These are phyloP conservation scores for Aspergillus floridensis DNA, from an alignment of 2,329 filamentous ascomycete species.

Conservation along the genomic window DNA sequence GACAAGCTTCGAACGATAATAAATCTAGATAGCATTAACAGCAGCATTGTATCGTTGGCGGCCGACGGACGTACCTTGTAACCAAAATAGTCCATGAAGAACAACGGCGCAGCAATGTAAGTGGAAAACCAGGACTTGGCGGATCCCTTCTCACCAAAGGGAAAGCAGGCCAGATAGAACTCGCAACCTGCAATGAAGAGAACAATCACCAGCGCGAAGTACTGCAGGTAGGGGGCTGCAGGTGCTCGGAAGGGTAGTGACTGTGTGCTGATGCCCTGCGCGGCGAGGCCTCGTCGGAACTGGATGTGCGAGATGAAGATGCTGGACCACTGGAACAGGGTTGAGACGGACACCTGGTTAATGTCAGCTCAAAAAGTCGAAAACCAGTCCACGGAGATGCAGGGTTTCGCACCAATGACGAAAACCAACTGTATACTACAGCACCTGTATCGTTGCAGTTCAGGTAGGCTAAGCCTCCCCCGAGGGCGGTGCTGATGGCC, in stretches of 20 bases:
- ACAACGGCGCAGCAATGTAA: conserved; percentile 33
- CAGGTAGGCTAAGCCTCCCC: conserved; percentile 35
- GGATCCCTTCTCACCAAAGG: conserved; percentile 29
- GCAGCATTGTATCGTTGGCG: background rate
- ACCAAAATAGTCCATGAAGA: conserved; percentile 29
- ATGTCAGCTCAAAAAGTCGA: background rate
- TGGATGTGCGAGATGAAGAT: conserved; percentile 29
- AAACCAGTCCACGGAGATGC: background rate
- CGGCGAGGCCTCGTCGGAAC: conserved; percentile 28
- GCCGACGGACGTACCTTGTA: conserved; percentile 20
- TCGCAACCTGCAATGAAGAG: conserved; percentile 31
- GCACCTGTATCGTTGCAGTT: conserved; percentile 28
- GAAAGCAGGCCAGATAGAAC: conserved; percentile 33
- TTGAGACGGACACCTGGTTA: conserved; percentile 28
- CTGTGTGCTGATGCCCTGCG: conserved; percentile 25
- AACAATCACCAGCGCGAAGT: conserved; percentile 25
- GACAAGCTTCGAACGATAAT: conserved; percentile 20
- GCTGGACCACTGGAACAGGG: conserved; percentile 29
- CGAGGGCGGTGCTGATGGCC: conserved; percentile 26
- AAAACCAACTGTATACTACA: conserved; percentile 36
- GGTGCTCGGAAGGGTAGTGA: conserved; percentile 27
- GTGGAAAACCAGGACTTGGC: conserved; percentile 33
- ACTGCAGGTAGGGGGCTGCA: conserved; percentile 27
- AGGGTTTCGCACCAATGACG: conserved; percentile 22
- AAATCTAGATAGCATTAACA: conserved; percentile 14